Conservation (phyloP, 768 basidiomycete genomes). For the Mycena kentingensis region DNA sequence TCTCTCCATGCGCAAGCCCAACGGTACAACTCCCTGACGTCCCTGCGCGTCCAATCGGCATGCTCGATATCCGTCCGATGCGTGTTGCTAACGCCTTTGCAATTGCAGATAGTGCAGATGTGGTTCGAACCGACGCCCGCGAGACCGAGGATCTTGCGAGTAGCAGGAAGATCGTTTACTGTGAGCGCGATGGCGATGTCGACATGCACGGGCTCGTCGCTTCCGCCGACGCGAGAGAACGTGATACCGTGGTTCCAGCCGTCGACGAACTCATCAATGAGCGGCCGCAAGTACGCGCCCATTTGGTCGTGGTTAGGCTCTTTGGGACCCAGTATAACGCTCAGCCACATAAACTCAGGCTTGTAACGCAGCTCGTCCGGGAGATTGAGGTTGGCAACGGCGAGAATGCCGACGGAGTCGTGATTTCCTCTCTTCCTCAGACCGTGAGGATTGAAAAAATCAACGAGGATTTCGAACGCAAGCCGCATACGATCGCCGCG, state of each 20-base stretch:
- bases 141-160: slow-evolving; percentile 30
- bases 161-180: slow-evolving; percentile 35
- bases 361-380: background rate
- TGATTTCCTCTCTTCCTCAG: background rate
- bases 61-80: slow-evolving; percentile 17
- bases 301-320: slow-evolving; percentile 24
- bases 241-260: slow-evolving; percentile 24
- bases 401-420: background rate
- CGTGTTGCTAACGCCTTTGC: slow-evolving; percentile 9
- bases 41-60: slow-evolving; percentile 18
- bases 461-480: background rate
- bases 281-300: background rate
- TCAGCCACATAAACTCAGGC: slow-evolving; percentile 19
- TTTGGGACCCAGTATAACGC: slow-evolving; percentile 28
- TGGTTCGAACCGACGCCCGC: slow-evolving; percentile 25
- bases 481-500: background rate
- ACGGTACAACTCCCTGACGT: slow-evolving; percentile 11
- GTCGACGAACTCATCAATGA: background rate
- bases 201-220: background rate
- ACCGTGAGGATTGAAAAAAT: background rate
- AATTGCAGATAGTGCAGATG: slow-evolving; percentile 35
- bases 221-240: slow-evolving; percentile 15
- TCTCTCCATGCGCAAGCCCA: slow-evolving; percentile 26
- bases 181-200: slow-evolving; percentile 15
- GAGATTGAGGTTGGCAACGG: background rate